Evolutionary conservation across 345 rosid genomes (phyloP).

Genomic region (Xanthoceras sorbifolium): DNA sequence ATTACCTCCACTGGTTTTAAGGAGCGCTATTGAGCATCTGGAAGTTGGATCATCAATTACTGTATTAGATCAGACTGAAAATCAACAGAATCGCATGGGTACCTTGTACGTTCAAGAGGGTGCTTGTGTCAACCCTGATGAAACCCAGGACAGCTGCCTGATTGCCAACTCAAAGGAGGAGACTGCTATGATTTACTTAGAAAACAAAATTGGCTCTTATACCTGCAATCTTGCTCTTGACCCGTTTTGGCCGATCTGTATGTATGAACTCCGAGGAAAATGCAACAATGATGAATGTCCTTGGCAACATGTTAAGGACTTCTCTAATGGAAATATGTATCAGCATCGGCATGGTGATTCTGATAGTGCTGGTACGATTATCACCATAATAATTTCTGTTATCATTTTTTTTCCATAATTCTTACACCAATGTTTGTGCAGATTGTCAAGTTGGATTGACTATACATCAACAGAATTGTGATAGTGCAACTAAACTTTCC

Average conservation of each 20-base stretch:
- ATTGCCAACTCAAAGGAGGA: slow-evolving; percentile 31
- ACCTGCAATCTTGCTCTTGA: slow-evolving; percentile 55
- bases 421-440: slow-evolving; percentile 40
- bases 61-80: slow-evolving; percentile 28
- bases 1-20: slow-evolving; percentile 44
- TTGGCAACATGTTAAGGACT: slow-evolving; percentile 83
- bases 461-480: slow-evolving; percentile 29
- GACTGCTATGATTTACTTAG: slow-evolving; percentile 26
- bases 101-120: slow-evolving; percentile 18
- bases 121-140: slow-evolving; percentile 34
- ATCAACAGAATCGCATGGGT: slow-evolving; percentile 25
- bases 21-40: slow-evolving; percentile 60
- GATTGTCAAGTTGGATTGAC: slow-evolving; percentile 45
- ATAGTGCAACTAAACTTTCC: slow-evolving; percentile 33
- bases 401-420: slow-evolving; percentile 17
- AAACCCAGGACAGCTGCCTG: slow-evolving; percentile 28
- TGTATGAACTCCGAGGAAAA: slow-evolving; percentile 93
- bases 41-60: slow-evolving; percentile 36
- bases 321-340: slow-evolving; percentile 36
- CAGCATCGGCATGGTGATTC: slow-evolving; percentile 38
- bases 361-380: slow-evolving; percentile 44
- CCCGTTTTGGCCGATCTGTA: slow-evolving; percentile 85
- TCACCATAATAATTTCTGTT: slow-evolving; percentile 10
- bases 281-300: slow-evolving; percentile 94
- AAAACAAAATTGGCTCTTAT: slow-evolving; percentile 49